Evolutionary conservation across 108 stramenopile species (phyloP).

Genomic region (Licmophora abbreviata): DNA sequence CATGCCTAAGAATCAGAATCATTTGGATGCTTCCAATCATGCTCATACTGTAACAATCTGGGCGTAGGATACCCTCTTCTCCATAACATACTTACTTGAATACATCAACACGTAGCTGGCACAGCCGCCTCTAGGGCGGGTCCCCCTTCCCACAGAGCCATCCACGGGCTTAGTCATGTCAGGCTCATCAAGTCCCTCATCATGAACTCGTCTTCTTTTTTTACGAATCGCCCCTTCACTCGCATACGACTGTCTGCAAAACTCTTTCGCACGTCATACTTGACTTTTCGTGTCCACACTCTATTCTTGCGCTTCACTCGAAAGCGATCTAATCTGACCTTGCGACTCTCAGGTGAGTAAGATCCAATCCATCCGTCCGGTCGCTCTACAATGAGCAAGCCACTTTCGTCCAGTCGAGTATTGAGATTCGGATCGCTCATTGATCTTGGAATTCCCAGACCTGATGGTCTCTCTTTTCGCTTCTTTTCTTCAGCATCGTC

Average conservation of each 20-base stretch:
- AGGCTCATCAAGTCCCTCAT: constrained; percentile 91
- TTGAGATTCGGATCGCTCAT: constrained; percentile 81
- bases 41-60: too few species aligned
- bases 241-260: constrained; percentile 95
- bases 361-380: constrained; percentile 92
- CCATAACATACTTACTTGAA: too few species aligned
- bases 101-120: too few species aligned
- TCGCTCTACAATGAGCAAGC: constrained; percentile 61
- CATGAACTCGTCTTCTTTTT: constrained; percentile 97
- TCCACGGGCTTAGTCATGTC: constrained; percentile 44
- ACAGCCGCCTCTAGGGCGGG: too few species aligned
- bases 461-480: constrained; percentile 38
- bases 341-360: constrained; percentile 91
- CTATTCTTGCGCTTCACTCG: constrained; percentile 89
- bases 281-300: constrained; percentile 96
- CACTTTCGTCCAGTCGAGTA: constrained; percentile 45
- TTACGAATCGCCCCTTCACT: constrained; percentile 97
- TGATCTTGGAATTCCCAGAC: constrained; percentile 69
- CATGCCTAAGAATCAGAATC: too few species aligned
- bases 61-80: too few species aligned
- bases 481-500: constrained; percentile 27
- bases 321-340: constrained; percentile 82
- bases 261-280: constrained; percentile 98
- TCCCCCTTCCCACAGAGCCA: too few species aligned
- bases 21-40: too few species aligned